A percentile compares a stretch with the other conserved stretches of the same genome.
These are phyloP conservation scores for Exophiala calicioides DNA, from an alignment of 2,329 filamentous ascomycete genomes.

Conservation along the genomic window DNA sequence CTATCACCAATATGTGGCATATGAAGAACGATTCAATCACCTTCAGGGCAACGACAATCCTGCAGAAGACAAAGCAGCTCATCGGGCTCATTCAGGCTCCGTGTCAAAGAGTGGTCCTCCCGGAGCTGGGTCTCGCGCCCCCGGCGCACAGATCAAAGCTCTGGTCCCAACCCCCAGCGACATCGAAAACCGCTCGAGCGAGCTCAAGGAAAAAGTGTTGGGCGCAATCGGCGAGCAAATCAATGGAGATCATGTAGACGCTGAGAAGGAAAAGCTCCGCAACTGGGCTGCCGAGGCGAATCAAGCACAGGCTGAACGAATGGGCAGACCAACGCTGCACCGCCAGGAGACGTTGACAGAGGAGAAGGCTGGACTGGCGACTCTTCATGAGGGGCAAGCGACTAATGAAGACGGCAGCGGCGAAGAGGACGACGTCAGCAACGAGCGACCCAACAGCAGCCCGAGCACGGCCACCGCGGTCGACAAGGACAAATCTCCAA, in stretches of 20 bases:
- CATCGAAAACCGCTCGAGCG: constrained; percentile 35
- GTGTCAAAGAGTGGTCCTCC: constrained; percentile 41
- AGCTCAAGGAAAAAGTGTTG: constrained; percentile 37
- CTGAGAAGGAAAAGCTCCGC: constrained; percentile 40
- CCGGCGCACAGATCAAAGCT: constrained; percentile 31
- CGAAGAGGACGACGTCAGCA: constrained; percentile 20
- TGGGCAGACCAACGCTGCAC: constrained; percentile 32
- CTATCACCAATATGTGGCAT: constrained; percentile 80
- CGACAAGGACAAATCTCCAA: constrained; percentile 20
- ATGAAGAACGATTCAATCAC: constrained; percentile 74
- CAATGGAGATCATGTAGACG: constrained; percentile 24
- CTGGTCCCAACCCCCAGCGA: constrained; percentile 33
- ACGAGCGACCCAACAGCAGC: constrained; percentile 18
- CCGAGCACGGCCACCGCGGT: constrained; percentile 19
- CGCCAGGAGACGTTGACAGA: constrained; percentile 27
- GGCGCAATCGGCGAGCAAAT: constrained; percentile 20
- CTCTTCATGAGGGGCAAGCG: constrained; percentile 29
- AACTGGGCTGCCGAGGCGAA: constrained; percentile 38
- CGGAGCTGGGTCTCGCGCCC: constrained; percentile 38
- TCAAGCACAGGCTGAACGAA: constrained; percentile 37
- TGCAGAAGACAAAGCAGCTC: constrained; percentile 16
- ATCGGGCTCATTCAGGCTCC: constrained; percentile 46
- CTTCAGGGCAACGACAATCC: constrained; percentile 54
- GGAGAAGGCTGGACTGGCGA: constrained; percentile 25
- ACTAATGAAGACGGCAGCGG: constrained; percentile 35